These are phyloP conservation scores for Penicillium sp. DNA, from an alignment of 2,329 filamentous ascomycete genomes.

Conservation along the genomic window DNA sequence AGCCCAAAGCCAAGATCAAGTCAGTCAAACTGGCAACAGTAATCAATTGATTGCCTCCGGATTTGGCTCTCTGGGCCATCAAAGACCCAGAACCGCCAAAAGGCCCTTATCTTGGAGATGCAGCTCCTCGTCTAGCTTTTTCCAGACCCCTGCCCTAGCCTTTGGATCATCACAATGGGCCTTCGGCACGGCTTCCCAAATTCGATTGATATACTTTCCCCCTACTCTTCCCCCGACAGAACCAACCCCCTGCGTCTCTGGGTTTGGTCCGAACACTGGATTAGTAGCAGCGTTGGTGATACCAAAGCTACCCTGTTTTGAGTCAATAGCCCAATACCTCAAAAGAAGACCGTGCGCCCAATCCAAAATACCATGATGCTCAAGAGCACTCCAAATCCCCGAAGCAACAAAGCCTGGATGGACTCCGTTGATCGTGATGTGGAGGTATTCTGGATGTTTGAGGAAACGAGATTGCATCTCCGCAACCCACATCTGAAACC, in stretches of 20 bases:
- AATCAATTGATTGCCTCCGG: background rate
- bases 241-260: constrained; percentile 2
- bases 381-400: constrained; percentile 11
- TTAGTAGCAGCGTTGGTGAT: constrained; percentile 3
- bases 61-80: background rate
- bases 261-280: constrained; percentile 1
- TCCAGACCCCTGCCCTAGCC: constrained; percentile 7
- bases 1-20: no score
- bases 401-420: constrained; percentile 18
- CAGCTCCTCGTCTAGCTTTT: constrained; percentile 6
- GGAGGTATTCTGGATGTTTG: constrained; percentile 12
- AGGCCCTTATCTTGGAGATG: constrained; percentile 2
- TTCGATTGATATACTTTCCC: constrained; percentile 11
- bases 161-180: background rate
- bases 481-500: constrained; percentile 16
- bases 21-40: no score
- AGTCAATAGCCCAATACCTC: constrained; percentile 7
- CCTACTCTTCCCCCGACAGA: background rate
- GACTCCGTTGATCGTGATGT: constrained; percentile 18
- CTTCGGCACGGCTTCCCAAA: constrained; percentile 3
- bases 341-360: background rate
- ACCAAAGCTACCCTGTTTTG: constrained; percentile 4
- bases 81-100: background rate
- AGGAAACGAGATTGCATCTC: constrained; percentile 17
- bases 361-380: background rate